Conservation (phyloP, 768 basidiomycete species). For the Strobilomyces confusus region DNA sequence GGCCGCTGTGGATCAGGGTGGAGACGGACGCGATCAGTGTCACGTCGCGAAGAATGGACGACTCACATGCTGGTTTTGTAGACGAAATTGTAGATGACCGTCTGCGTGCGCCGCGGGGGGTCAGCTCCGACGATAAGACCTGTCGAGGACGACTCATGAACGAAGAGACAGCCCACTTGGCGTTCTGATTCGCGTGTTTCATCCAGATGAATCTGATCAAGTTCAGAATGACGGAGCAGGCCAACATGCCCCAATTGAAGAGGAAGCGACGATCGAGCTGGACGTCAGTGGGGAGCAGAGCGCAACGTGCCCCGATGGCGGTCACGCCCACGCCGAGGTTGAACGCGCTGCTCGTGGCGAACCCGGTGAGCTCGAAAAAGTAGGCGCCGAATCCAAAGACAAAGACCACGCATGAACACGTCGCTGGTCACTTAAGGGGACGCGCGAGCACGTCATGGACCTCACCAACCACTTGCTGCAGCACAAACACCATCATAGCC, state of each 20-base stretch:
- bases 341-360: conserved; percentile 27
- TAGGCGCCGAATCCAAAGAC: conserved; percentile 30
- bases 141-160: conserved; percentile 12
- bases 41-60: not conserved
- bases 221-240: conserved; percentile 20
- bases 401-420: conserved; percentile 22
- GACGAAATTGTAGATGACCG: conserved; percentile 30
- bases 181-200: conserved; percentile 3
- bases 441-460: not conserved
- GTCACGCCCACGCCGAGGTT: conserved; percentile 29
- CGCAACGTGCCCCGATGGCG: conserved; percentile 22
- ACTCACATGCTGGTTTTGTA: conserved; percentile 27
- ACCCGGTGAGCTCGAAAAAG: conserved; percentile 36
- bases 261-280: conserved; percentile 12
- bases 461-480: conserved; percentile 26
- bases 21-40: not conserved
- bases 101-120: conserved; percentile 5
- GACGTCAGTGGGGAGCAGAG: not conserved
- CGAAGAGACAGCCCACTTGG: conserved; percentile 21
- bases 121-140: not conserved
- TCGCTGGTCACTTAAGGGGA: not conserved
- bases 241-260: conserved; percentile 28
- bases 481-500: conserved; percentile 30
- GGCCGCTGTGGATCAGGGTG: conserved; percentile 16
- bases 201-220: conserved; percentile 30